Base-by-base conservation (phyloP, 306 rosid genomes). In the Inga laurina region DNA sequence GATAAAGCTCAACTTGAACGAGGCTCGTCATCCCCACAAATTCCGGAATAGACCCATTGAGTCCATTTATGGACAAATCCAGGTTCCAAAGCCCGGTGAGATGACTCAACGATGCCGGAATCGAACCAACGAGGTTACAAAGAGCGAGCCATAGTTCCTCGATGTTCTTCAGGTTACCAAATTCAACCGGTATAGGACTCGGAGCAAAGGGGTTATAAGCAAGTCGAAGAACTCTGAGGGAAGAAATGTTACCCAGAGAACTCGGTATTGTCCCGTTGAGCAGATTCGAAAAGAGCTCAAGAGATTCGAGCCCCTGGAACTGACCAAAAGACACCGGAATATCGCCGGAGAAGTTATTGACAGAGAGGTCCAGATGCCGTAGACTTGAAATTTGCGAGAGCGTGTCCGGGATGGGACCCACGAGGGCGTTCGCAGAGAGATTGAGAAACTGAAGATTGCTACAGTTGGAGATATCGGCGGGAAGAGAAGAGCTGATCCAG, bases 301-400 rank as follows among this genome's bases (percentile, higher is more conserved):
- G 90, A 4, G 16, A n/a, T 27, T 90, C 84, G 8, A 93, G 92
- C 4, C 1, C 71, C 11, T 7, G 88, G 80, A 90, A 91, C 39
- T 35, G 7, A 8, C 88, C 83, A 80, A 91, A 91, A 21, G 84
- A 76, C 0, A 69, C 45, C 10, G 97, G 97, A 18, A 93, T 80
- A 1, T n/a, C 74, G 39, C 94, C 96, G 79, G 97, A 88, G 78
- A 93, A 82, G 84, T 89, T 91, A 85, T 93, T 93, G 24, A 24
- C 46, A 8, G 93, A 88, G 81, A 93, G 94, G 84, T 93, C 86
- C 37, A 93, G 88, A 11, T 0, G 0, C 9, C 22, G 78, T 72
- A 93, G 94, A 57, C 7, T 30, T 1, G 89, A 72, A 84, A 93
- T 85, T n/a, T 3, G 48, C 34, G 92, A 64, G 59, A 93, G 85